Base-by-base conservation (phyloP, 2,329 filamentous ascomycete genomes). In the Aureobasidium sp. region DNA sequence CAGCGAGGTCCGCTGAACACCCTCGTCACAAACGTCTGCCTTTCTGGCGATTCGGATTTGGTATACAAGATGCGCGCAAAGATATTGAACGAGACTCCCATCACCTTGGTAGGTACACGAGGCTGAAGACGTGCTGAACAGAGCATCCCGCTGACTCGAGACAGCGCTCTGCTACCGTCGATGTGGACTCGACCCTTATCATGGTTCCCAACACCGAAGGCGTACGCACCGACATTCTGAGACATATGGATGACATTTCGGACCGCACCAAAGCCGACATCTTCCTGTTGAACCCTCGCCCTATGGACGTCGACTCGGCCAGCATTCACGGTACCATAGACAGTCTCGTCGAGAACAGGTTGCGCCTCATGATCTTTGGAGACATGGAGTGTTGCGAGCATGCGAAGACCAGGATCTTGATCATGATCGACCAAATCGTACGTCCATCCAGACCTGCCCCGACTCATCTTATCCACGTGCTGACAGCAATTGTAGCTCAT, bases 351-450 rank as follows among this genome's bases (percentile, higher is more conserved):
- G 92, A 97, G 74, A 90, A 94, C 74, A 86, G 93, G 68, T 91
- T 95, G 79, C 87, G 93, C 71, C 88, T 97, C 64, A 89, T 91
- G 68, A 95, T 99, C 66, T 99, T 94, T 70, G 93, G 94, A 60
- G 94, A 99, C 72, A 88, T 94, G 75, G 86, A 97, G 77, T 96
- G 91, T 67, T 89, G 91, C 34, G 94, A 99, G 75, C 93, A 97
- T 76, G 94, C 94, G 61, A 99, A 99, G 81, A 96, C 93, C 21
- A 85, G 94, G 66, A 87, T 97, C 44, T 79, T 99, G 73, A 96
- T 97, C 74, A 94, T 97, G 81, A 97, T 99, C 72, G 94, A 99
- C 74, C 90, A 91, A 76, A 85, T 96, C 78, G 90, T 94, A 82
- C 70, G 81, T 75, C 63, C 21, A 36, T 10, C 29, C n/a, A 47